Evolutionary conservation across 306 rosid species (phyloP).

Genomic region (Nissolia schottii): DNA sequence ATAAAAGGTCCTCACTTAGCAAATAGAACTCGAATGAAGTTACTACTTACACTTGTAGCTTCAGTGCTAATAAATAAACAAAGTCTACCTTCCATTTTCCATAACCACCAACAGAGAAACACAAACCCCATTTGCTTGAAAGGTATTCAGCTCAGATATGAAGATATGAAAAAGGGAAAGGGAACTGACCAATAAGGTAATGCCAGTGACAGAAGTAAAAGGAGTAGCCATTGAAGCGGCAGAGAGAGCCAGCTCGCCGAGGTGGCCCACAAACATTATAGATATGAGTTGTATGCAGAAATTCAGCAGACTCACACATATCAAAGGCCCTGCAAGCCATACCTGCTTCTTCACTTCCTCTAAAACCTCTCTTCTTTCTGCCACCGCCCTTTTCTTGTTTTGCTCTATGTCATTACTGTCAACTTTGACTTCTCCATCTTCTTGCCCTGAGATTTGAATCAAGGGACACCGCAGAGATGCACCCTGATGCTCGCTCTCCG

Average conservation of each 20-base stretch:
- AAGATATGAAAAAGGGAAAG: neutral
- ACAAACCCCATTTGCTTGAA: neutral
- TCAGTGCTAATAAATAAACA: neutral
- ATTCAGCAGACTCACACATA: constrained; percentile 40
- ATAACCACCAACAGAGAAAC: neutral
- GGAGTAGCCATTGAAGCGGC: constrained; percentile 73
- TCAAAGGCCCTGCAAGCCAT: constrained; percentile 67
- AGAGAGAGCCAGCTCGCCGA: constrained; percentile 50
- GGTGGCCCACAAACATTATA: constrained; percentile 71
- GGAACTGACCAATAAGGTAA: constrained; percentile 54
- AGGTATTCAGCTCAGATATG: neutral
- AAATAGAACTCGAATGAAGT: neutral
- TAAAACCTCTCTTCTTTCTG: neutral
- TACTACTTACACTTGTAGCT: neutral
- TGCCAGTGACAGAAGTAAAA: constrained; percentile 60
- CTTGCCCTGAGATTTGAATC: neutral
- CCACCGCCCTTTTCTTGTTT: neutral
- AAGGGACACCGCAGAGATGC: neutral
- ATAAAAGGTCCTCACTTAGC: neutral
- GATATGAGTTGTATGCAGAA: constrained; percentile 51
- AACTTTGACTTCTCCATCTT: neutral
- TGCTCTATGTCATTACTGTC: neutral
- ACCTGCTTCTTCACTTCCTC: constrained; percentile 68
- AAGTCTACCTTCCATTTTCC: neutral
- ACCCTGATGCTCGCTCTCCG: neutral